Evolutionary conservation across 805 yeast genomes (phyloP).

Genomic region (Candida andamanensis): DNA sequence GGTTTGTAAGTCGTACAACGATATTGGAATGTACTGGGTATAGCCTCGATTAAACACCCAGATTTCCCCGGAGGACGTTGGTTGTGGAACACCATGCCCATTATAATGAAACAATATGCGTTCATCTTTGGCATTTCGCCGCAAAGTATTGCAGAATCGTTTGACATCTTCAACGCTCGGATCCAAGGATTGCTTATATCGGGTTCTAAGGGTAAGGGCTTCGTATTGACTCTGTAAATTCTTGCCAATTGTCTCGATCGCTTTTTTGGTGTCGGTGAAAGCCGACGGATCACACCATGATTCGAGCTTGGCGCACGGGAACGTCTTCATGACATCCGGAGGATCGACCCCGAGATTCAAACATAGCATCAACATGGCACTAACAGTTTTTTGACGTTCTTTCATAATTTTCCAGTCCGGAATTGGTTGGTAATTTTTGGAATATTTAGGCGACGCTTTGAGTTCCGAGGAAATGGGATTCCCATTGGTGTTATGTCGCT

Average conservation of each 20-base stretch:
- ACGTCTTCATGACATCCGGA: constrained; percentile 89
- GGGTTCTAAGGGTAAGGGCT: constrained; percentile 76
- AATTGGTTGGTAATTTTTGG: constrained; percentile 60
- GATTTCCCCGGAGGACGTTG: constrained; percentile 92
- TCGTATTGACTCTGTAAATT: constrained; percentile 85
- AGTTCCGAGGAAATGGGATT: constrained; percentile 63
- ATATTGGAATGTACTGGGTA: constrained; percentile 95
- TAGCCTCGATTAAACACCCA: constrained; percentile 98
- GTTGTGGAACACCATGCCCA: constrained; percentile 98
- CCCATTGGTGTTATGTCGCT: constrained; percentile 87
- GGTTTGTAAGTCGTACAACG: constrained; percentile 88
- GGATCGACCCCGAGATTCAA: constrained; percentile 94
- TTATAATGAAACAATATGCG: constrained; percentile 90
- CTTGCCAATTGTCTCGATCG: constrained; percentile 87
- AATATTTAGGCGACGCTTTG: constrained; percentile 32
- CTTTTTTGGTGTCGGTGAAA: constrained; percentile 81
- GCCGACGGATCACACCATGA: constrained; percentile 90
- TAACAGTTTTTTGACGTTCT: constrained; percentile 87
- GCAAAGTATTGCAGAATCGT: constrained; percentile 79
- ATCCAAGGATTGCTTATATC: constrained; percentile 86
- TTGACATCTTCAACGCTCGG: constrained; percentile 96
- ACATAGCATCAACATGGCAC: constrained; percentile 89
- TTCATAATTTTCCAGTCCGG: constrained; percentile 88
- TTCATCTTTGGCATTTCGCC: constrained; percentile 91
- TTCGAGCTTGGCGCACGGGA: constrained; percentile 87